Conservation (phyloP, 2,329 filamentous ascomycete genomes). For the Tolypocladium inflatum region DNA sequence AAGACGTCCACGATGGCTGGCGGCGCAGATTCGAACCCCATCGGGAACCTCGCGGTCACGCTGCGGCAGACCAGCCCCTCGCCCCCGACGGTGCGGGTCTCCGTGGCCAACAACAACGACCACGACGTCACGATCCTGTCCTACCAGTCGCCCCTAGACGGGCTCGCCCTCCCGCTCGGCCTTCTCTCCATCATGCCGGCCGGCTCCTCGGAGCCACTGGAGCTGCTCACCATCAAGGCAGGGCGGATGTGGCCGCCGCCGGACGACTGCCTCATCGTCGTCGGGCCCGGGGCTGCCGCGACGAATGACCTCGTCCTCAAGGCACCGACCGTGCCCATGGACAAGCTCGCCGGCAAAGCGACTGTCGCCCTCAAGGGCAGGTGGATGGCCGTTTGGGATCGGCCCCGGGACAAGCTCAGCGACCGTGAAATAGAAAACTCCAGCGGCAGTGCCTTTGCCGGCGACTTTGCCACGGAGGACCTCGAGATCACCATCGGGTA, state of each 20-base stretch:
- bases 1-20: not conserved
- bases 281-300: slow-evolving; percentile 22
- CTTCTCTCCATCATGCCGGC: slow-evolving; percentile 22
- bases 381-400: slow-evolving; percentile 27
- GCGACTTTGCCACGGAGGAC: slow-evolving; percentile 5
- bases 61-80: slow-evolving; percentile 20
- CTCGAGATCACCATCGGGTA: slow-evolving; percentile 5
- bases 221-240: slow-evolving; percentile 21
- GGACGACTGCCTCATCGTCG: slow-evolving; percentile 20
- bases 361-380: slow-evolving; percentile 21
- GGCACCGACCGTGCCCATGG: slow-evolving; percentile 20
- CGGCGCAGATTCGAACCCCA: slow-evolving; percentile 1
- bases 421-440: slow-evolving; percentile 5
- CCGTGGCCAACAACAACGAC: slow-evolving; percentile 26
- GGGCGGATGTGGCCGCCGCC: slow-evolving; percentile 25
- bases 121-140: slow-evolving; percentile 23
- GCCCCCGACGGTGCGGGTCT: slow-evolving; percentile 23
- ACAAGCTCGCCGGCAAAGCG: slow-evolving; percentile 18
- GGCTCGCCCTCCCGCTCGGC: slow-evolving; percentile 23
- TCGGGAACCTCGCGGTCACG: slow-evolving; percentile 19
- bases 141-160: slow-evolving; percentile 30
- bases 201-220: slow-evolving; percentile 15
- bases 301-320: slow-evolving; percentile 22
- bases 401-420: slow-evolving; percentile 9
- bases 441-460: slow-evolving; percentile 3